Evolutionary conservation across 495 filamentous ascomycete species (phyloP).

Genomic region (Collariella sp.): DNA sequence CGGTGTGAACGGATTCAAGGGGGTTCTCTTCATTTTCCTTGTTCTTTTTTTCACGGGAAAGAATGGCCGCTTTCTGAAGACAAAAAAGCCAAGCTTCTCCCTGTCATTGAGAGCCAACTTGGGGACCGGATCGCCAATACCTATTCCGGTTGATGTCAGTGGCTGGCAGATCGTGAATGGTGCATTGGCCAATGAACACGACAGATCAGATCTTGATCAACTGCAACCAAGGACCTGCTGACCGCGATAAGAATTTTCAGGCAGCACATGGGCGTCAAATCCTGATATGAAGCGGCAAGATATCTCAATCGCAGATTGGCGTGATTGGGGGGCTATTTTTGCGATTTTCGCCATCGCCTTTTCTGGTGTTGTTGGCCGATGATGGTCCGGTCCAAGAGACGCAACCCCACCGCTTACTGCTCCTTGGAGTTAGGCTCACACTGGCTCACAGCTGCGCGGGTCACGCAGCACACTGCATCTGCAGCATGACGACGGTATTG

Average conservation of each 20-base stretch:
- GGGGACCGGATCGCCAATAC: no score
- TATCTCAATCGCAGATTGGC: no score
- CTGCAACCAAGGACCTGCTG: background rate
- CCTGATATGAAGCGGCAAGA: background rate
- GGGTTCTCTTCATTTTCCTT: no score
- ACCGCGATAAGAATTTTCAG: background rate
- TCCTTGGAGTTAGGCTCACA: no score
- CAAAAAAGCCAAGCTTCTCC: no score
- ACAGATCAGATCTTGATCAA: background rate
- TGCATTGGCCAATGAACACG: background rate
- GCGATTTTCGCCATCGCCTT: background rate
- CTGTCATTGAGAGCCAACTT: no score
- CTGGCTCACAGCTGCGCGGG: background rate
- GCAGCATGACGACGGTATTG: conserved; percentile 2
- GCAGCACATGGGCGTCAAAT: no score
- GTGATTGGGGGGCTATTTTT: no score
- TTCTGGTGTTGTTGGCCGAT: background rate
- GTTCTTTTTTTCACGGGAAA: no score
- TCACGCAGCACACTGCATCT: background rate
- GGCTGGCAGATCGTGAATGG: background rate
- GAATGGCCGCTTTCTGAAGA: no score
- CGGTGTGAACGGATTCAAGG: background rate
- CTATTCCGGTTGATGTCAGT: background rate
- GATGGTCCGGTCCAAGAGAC: background rate
- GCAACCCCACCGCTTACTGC: background rate